Conservation (phyloP, 495 filamentous ascomycete genomes). For the Podospora appendiculata region DNA sequence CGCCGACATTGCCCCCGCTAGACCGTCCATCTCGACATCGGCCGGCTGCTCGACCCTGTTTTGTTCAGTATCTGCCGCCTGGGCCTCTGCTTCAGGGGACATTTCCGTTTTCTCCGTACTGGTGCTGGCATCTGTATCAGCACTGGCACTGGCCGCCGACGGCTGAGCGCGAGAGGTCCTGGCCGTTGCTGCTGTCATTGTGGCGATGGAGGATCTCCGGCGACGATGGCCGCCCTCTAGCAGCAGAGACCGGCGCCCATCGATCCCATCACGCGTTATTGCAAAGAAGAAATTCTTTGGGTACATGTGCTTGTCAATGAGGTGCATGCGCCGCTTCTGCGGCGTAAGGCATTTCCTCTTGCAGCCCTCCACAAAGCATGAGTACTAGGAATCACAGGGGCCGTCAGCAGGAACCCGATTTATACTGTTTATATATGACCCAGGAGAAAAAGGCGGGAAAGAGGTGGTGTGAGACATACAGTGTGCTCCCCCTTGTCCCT, state of each 20-base stretch:
- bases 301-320: conserved; percentile 92
- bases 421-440: no score
- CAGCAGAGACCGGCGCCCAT: conserved; percentile 72
- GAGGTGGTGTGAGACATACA: conserved; percentile 44
- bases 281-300: conserved; percentile 88
- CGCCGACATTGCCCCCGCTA: conserved; percentile 74
- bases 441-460: not conserved
- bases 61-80: not conserved
- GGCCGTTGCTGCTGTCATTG: conserved; percentile 11
- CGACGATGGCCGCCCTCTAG: conserved; percentile 43
- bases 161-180: not conserved
- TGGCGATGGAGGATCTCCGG: conserved; percentile 32
- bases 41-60: conserved; percentile 15
- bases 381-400: conserved; percentile 46
- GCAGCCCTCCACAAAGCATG: conserved; percentile 83
- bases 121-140: not conserved
- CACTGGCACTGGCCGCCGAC: conserved; percentile 1
- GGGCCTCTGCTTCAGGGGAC: not conserved
- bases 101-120: not conserved
- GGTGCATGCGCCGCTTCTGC: conserved; percentile 75
- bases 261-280: conserved; percentile 81
- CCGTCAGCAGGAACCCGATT: no score
- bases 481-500: conserved; percentile 79
- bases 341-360: conserved; percentile 78
- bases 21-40: conserved; percentile 60